Evolutionary conservation across 805 yeast species (phyloP).

Genomic region (Cyberlindnera mrakii): DNA sequence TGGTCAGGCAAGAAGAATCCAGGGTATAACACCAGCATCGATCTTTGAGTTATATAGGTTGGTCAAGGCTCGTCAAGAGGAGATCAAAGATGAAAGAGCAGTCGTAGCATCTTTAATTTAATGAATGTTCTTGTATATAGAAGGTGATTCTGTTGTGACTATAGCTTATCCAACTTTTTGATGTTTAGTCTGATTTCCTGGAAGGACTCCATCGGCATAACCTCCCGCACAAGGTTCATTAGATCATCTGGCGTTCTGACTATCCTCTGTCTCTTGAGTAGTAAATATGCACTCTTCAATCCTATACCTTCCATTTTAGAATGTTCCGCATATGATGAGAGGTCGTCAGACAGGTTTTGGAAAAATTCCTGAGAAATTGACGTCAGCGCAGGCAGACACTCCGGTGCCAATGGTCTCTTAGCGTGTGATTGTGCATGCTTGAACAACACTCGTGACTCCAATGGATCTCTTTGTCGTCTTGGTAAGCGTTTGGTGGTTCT

Average conservation of each 20-base stretch:
- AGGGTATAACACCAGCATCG: constrained; percentile 94
- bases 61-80: constrained; percentile 26
- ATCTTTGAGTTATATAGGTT: constrained; percentile 69
- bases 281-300: constrained; percentile 19
- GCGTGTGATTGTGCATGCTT: constrained; percentile 8
- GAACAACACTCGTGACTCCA: constrained; percentile 3
- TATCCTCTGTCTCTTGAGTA: constrained; percentile 27
- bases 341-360: constrained; percentile 22
- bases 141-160: neutral
- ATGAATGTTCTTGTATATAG: neutral
- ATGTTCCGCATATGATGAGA: constrained; percentile 28
- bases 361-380: constrained; percentile 25
- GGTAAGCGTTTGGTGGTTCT: neutral
- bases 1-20: constrained; percentile 92
- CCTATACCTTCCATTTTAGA: constrained; percentile 24
- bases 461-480: neutral
- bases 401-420: constrained; percentile 12
- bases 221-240: constrained; percentile 23
- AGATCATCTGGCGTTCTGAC: constrained; percentile 12
- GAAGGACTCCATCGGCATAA: constrained; percentile 26
- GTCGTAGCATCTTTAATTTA: neutral
- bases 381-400: constrained; percentile 18
- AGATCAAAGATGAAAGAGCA: constrained; percentile 17
- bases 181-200: constrained; percentile 18
- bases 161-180: constrained; percentile 13